phyloP scores from a whole-genome alignment of 345 rosid species.

The Schrenkiella parvula region DNA sequence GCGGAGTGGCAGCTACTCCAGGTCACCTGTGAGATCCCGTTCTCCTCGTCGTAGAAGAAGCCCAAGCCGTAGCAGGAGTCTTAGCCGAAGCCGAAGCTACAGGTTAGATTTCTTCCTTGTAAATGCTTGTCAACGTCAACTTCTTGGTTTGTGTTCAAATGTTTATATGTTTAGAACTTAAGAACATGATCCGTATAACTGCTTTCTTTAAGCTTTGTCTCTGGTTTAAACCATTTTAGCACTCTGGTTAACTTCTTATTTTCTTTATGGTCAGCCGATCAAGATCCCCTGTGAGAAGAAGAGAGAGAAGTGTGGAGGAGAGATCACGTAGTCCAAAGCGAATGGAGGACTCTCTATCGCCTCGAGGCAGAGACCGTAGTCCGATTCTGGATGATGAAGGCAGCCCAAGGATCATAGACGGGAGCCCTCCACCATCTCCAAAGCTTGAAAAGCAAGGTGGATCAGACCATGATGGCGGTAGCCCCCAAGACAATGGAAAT shows the following conservation, averaged over 20 bases:
- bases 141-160: background rate
- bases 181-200: background rate
- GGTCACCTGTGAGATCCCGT: conserved; percentile 54
- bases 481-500: conserved; percentile 41
- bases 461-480: conserved; percentile 37
- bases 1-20: conserved; percentile 59
- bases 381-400: conserved; percentile 49
- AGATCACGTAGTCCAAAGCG: conserved; percentile 45
- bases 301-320: conserved; percentile 44
- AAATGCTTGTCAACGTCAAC: background rate
- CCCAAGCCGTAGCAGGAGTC: conserved; percentile 74
- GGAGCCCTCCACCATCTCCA: conserved; percentile 44
- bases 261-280: conserved; percentile 52
- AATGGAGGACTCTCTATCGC: conserved; percentile 37
- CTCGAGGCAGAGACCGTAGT: conserved; percentile 60
- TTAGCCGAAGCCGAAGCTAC: conserved; percentile 79
- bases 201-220: background rate
- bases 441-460: conserved; percentile 36
- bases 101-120: conserved; percentile 32
- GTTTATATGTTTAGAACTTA: background rate
- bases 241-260: background rate
- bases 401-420: conserved; percentile 41
- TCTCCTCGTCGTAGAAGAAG: conserved; percentile 82
- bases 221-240: background rate
- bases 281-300: conserved; percentile 61